These are phyloP conservation scores for Pontederia crassipes DNA, from an alignment of 176 grass and related monocot species.

Conservation along the genomic window DNA sequence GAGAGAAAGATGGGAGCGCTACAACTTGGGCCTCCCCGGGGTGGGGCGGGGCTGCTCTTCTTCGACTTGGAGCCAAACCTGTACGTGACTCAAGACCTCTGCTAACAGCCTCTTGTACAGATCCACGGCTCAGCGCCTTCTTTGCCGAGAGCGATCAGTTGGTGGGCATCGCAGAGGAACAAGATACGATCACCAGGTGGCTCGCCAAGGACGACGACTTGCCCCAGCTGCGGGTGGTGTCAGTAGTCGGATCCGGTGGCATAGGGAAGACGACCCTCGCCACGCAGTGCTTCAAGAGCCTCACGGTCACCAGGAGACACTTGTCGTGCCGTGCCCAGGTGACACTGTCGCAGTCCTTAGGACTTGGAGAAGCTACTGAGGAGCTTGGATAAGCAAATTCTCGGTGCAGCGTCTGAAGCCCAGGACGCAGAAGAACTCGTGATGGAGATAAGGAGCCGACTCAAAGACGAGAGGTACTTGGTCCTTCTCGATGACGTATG, in stretches of 20 bases:
- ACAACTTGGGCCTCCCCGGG: not conserved
- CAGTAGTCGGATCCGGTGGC: not conserved
- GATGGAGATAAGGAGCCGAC: not conserved
- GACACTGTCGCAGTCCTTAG: not conserved
- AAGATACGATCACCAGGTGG: not conserved
- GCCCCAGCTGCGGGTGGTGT: not conserved
- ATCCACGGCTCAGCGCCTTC: not conserved
- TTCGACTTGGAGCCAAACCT: not conserved
- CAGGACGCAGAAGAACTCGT: not conserved
- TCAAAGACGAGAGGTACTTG: not conserved
- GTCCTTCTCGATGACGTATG: not conserved
- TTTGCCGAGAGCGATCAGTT: not conserved
- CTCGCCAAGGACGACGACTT: not conserved
- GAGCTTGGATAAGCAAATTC: not conserved
- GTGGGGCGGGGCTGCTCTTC: accelerated
- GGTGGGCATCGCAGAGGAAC: conserved; percentile 2
- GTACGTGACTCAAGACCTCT: not conserved
- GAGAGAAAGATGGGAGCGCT: conserved; percentile 5
- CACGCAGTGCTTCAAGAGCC: not conserved
- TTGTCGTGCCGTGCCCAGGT: not conserved
- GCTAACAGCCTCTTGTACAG: not conserved
- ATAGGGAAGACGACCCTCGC: not conserved
- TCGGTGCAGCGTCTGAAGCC: not conserved
- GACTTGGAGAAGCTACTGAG: not conserved
- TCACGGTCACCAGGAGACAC: not conserved